Evolutionary conservation across 2,329 filamentous ascomycete genomes (phyloP).

Genomic region (Phoma sp.): DNA sequence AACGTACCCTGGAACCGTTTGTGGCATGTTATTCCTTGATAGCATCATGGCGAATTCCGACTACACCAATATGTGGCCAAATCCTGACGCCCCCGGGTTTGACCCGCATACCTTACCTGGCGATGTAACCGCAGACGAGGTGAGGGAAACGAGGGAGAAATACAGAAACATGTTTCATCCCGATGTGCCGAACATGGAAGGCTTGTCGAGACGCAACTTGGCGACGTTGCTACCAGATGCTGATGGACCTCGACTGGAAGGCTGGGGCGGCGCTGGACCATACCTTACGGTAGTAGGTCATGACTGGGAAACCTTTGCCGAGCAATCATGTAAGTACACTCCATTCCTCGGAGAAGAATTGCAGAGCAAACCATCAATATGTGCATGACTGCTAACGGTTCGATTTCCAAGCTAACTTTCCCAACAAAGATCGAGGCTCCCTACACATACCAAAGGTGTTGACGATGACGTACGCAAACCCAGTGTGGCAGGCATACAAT

Average conservation of each 20-base stretch:
- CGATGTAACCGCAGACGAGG: conserved; percentile 45
- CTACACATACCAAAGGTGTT: conserved; percentile 46
- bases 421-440: conserved; percentile 27
- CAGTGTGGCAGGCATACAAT: conserved; percentile 62
- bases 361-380: not conserved
- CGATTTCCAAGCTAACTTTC: conserved; percentile 6
- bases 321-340: conserved; percentile 49
- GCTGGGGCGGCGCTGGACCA: conserved; percentile 46
- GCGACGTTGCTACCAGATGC: conserved; percentile 53
- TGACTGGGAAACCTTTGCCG: conserved; percentile 60
- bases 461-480: conserved; percentile 60
- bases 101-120: conserved; percentile 50
- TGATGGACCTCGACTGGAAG: conserved; percentile 51
- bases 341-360: not conserved
- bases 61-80: conserved; percentile 61
- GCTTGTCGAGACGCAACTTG: conserved; percentile 57
- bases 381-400: not conserved
- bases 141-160: conserved; percentile 45
- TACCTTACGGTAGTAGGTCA: conserved; percentile 61
- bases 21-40: conserved; percentile 61
- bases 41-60: conserved; percentile 65
- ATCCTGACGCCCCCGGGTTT: conserved; percentile 59
- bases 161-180: conserved; percentile 57
- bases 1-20: conserved; percentile 53
- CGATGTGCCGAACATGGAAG: conserved; percentile 57